Percentiles rank a stretch among this genome's conserved stretches.
Evolutionary conservation across 768 basidiomycete genomes (phyloP).

Genomic region (Lactarius sp.): DNA sequence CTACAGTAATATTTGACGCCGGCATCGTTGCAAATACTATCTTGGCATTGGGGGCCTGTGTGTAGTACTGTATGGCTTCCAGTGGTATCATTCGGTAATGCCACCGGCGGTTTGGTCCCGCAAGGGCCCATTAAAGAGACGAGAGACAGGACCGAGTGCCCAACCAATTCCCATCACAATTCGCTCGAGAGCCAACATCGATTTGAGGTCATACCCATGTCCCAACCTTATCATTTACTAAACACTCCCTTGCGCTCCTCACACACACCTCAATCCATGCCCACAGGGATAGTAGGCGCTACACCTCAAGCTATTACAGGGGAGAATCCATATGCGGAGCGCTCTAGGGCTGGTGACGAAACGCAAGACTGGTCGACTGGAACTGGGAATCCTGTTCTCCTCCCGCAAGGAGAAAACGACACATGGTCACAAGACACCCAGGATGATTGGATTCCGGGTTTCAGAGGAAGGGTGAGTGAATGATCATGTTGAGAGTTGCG

Average conservation of each 20-base stretch:
- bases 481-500: neutral
- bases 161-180: neutral
- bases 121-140: neutral
- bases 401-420: constrained; percentile 6
- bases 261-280: constrained; percentile 1
- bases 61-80: neutral
- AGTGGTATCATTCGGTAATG: neutral
- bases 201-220: constrained; percentile 5
- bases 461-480: constrained; percentile 15
- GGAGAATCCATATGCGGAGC: constrained; percentile 3
- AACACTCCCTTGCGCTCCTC: constrained; percentile 4
- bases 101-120: neutral
- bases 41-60: neutral
- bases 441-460: constrained; percentile 17
- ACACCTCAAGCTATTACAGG: neutral
- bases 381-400: neutral
- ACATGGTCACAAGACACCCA: constrained; percentile 7
- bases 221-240: constrained; percentile 2
- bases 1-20: neutral
- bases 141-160: neutral
- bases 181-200: neutral
- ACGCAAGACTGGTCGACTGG: neutral
- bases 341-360: constrained; percentile 3
- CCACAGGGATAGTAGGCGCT: neutral
- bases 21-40: neutral